Base-by-base conservation (phyloP, 2,329 filamentous ascomycete species). In the Lanzia echinophila region DNA sequence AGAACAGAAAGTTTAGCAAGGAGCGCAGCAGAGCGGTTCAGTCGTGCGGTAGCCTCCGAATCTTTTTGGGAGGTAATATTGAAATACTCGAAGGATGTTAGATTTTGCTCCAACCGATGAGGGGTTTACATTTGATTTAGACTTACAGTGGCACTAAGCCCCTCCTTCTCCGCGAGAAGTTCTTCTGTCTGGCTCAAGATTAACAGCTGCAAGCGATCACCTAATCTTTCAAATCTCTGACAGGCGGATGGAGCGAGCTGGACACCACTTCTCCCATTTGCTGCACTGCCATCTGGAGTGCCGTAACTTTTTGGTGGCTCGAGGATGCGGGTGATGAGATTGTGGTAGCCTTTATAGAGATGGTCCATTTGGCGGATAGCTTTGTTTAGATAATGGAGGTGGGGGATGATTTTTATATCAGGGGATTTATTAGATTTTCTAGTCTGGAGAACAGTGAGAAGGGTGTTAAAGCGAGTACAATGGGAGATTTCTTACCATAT, bases 61-160 rank as follows among this genome's bases (percentile, higher is more conserved):
- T 90, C 85, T 65, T 87, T 88, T 63, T 89, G 82, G 17, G 86
- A 82, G 55, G 86, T 88, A 59, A 90, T 76, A 67, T 87, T 88
- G 75, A 90, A 90, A 67, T 89, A 89, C 83, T 87, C 55, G 36
- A 10, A 13, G 20, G 12, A 3, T 61, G 32, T 56, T 48, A 65
- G 55, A 62, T 43, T n/a, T 36, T 42, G 7, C n/a, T 12, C 19
- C 6, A 17, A 2, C 6, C 20, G 33, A 12, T 38, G 32, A 43
- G 45, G 48, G 43, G 45, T 10, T 42, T 8, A 42, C 36, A n/a
- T 24, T 12, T 45, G 38, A 24, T 19, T 33, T 41, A 11, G 10
- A 47, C 41, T 13, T 68, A 86, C 84, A 65, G 88, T 81, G 58
- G 80, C 79, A 3, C 86, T 83, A 24, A 90, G 71, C 0, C 82